Conservation (phyloP, 768 basidiomycete genomes). For the Phlebiopsis gigantea region DNA sequence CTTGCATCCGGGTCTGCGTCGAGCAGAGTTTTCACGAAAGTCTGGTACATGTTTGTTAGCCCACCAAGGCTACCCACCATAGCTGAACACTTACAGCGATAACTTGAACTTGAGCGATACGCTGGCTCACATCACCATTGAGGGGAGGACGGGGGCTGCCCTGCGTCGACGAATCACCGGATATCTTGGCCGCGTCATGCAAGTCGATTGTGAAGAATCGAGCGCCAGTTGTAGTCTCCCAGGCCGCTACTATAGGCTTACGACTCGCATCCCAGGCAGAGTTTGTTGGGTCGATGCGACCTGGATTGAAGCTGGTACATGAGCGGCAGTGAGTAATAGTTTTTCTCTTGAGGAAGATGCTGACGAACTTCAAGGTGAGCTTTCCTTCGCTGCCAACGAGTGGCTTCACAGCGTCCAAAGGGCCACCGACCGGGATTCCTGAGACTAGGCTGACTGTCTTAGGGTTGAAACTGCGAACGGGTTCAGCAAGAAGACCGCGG, state of each 20-base stretch:
- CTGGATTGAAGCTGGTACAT: constrained; percentile 49
- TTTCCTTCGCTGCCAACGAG: constrained; percentile 26
- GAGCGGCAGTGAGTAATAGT: background rate
- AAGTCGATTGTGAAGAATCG: constrained; percentile 55
- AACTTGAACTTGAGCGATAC: constrained; percentile 43
- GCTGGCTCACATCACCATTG: constrained; percentile 43
- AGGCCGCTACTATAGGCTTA: constrained; percentile 55
- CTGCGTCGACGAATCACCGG: constrained; percentile 45
- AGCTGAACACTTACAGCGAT: constrained; percentile 37
- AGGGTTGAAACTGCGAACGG: constrained; percentile 31
- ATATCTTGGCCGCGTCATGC: constrained; percentile 50
- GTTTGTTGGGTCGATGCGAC: constrained; percentile 56
- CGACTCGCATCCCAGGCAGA: constrained; percentile 46
- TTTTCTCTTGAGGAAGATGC: background rate
- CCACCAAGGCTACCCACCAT: background rate
- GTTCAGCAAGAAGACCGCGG: background rate
- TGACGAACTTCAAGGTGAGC: constrained; percentile 38
- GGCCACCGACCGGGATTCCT: constrained; percentile 42
- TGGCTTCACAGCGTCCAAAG: constrained; percentile 42
- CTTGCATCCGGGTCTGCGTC: constrained; percentile 38
- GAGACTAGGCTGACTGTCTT: constrained; percentile 42
- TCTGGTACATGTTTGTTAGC: constrained; percentile 23
- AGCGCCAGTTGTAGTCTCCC: constrained; percentile 39
- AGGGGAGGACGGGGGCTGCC: constrained; percentile 54
- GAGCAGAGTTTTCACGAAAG: constrained; percentile 44